Evolutionary conservation across 805 yeast genomes (phyloP), one percentile per base, ranked within the genome.

Genomic region (Pachysolen tannophilus): DNA sequence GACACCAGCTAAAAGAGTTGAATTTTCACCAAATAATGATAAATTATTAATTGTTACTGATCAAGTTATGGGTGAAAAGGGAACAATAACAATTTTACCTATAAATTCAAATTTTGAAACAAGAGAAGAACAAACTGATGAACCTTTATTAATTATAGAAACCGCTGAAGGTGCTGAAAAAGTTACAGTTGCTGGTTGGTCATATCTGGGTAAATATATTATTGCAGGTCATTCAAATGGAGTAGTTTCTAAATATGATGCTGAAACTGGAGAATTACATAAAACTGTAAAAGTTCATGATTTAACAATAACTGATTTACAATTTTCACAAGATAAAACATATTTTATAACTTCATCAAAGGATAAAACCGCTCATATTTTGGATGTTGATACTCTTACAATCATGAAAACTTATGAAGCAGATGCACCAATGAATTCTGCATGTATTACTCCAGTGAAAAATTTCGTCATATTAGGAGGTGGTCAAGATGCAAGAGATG

Each of bases 401-500:
- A 54, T 78, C 34, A 60, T 83, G 58, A 87, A 88, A 62, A 76
- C 74, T 15, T 92, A 69, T 60, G 74, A 70, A 48, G 79, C 95
- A 5, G 97, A 87, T 56, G 87, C 94, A 35, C 97, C 97, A 39
- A 72, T 92, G 71, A 92, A 92, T 68, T 75, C 95, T 25, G 97
- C 97, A 14, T 81, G 94, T 45, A 82, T 92, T 47, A 88, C 98
- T 11, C 94, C 97, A 18, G 68, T 78, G 39, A 92, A 92, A 65
- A 90, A 92, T 55, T 90, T 80, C 55, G 82, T 92, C 43, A 80
- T 92, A 33, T 69, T 92, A 43, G 98, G 97, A 35, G 99, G 99
- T 66, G 99, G 99, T 78, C 97, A 92, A 69, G 97, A 87, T 52
- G 97, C 98, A 27, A 78, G 87, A 61, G 94, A 88, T 59, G 99